A percentile compares a stretch with the other conserved stretches of the same genome.
Evolutionary conservation across 495 filamentous ascomycete genomes (phyloP).

Genomic region (Sabuloglossum arenarium): DNA sequence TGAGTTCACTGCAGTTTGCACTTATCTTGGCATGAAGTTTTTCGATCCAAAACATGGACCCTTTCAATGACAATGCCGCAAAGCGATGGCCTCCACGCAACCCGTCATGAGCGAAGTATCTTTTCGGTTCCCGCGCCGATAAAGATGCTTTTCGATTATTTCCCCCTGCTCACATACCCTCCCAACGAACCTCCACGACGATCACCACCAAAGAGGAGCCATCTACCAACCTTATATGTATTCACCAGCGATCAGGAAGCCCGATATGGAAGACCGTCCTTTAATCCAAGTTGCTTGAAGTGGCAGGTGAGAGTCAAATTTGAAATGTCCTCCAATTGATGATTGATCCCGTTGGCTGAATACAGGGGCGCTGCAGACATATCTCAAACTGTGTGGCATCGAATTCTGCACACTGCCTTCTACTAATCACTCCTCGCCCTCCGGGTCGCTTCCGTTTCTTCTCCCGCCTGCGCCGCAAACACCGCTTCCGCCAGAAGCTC

Average conservation of each 20-base stretch:
- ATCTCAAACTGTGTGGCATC: constrained; percentile 56
- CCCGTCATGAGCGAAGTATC: constrained; percentile 9
- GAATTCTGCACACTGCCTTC: constrained; percentile 49
- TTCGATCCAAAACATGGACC: no score
- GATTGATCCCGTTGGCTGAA: not conserved
- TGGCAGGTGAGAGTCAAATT: constrained; percentile 65
- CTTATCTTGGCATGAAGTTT: no score
- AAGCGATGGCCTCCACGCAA: not conserved
- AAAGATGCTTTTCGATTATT: constrained; percentile 62
- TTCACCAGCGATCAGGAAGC: constrained; percentile 53
- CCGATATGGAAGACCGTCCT: constrained; percentile 43
- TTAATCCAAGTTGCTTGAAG: constrained; percentile 85
- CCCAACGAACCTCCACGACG: constrained; percentile 55
- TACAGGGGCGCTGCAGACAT: constrained; percentile 33
- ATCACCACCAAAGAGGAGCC: constrained; percentile 18
- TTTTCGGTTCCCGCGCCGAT: constrained; percentile 52
- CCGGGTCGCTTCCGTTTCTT: constrained; percentile 73
- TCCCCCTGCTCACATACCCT: constrained; percentile 63
- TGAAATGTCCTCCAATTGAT: not conserved
- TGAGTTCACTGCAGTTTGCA: no score
- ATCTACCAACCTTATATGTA: constrained; percentile 47
- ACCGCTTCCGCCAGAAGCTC: constrained; percentile 6
- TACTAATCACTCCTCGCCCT: constrained; percentile 84
- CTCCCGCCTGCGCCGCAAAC: constrained; percentile 28
- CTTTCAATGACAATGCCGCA: not conserved